Conservation (phyloP, 208 protist genomes). For the Crithidia thermophila region DNA sequence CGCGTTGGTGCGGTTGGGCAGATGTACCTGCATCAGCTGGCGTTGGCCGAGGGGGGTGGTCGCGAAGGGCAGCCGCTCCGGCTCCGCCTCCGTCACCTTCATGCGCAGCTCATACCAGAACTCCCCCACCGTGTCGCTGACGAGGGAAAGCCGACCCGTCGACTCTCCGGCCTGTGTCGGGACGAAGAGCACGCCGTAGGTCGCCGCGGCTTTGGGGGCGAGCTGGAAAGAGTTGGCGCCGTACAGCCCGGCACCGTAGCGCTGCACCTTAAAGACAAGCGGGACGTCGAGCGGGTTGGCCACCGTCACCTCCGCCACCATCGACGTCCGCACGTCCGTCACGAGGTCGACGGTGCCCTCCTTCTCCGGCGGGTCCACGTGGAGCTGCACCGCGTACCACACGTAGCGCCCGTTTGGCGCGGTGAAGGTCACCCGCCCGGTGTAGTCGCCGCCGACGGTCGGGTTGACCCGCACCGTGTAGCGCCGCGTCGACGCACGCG, state of each 20-base stretch:
- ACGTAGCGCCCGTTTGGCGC: conserved; percentile 77
- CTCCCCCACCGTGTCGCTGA: conserved; percentile 90
- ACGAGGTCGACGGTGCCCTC: conserved; percentile 83
- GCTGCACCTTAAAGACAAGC: conserved; percentile 80
- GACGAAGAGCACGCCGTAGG: conserved; percentile 86
- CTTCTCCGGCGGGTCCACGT: conserved; percentile 78
- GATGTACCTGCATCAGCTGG: conserved; percentile 48
- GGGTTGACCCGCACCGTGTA: conserved; percentile 83
- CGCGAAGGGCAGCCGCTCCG: conserved; percentile 74
- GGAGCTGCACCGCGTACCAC: conserved; percentile 92
- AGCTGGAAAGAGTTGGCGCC: conserved; percentile 78
- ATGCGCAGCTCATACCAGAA: conserved; percentile 94
- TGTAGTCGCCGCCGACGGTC: conserved; percentile 80
- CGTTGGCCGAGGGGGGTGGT: conserved; percentile 72
- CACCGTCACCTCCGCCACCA: conserved; percentile 87
- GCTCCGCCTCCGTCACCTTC: conserved; percentile 62
- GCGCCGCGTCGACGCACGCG: conserved; percentile 46
- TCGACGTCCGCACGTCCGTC: conserved; percentile 81
- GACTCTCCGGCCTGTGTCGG: conserved; percentile 78
- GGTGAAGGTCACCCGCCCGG: conserved; percentile 86
- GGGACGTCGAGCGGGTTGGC: conserved; percentile 78
- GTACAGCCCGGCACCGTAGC: conserved; percentile 74
- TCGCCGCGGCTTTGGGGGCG: conserved; percentile 35
- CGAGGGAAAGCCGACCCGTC: conserved; percentile 83
- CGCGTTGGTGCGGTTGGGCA: conserved; percentile 77